phyloP scores from a whole-genome alignment of 305 asterid genomes.

The Andrographis paniculata region DNA sequence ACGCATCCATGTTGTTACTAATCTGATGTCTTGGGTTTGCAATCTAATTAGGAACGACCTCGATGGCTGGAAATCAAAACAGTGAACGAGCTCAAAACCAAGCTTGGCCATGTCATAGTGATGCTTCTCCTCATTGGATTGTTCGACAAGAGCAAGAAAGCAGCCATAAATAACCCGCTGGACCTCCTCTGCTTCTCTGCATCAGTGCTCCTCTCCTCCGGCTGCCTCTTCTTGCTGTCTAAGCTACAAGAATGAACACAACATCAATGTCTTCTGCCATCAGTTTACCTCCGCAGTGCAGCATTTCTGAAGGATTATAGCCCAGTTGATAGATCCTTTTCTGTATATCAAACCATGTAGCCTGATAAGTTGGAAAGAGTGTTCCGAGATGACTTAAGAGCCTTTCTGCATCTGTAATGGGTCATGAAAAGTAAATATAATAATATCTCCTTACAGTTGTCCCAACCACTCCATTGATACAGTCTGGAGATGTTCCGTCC shows the following conservation, averaged over 20 bases:
- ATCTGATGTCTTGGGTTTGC: not conserved
- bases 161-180: conserved; percentile 47
- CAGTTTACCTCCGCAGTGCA: too few species aligned
- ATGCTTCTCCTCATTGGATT: conserved; percentile 86
- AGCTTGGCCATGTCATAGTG: conserved; percentile 84
- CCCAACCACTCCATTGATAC: too few species aligned
- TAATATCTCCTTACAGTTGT: too few species aligned
- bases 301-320: too few species aligned
- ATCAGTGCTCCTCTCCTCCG: conserved; percentile 67
- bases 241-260: conserved; percentile 39
- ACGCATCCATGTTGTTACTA: not conserved
- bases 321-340: too few species aligned
- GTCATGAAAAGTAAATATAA: too few species aligned
- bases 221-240: conserved; percentile 69
- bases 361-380: too few species aligned
- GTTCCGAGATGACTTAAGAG: too few species aligned
- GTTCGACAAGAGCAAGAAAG: conserved; percentile 85
- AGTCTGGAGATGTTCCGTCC: too few species aligned
- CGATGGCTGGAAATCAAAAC: conserved; percentile 76
- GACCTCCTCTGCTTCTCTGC: conserved; percentile 91
- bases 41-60: conserved; percentile 66
- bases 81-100: conserved; percentile 75
- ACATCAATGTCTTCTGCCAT: too few species aligned
- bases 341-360: too few species aligned
- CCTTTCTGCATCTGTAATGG: too few species aligned